Percentiles rank a stretch among this genome's conserved stretches.
Conservation (phyloP, 1,139 yeast genomes). For the Yamadazyma aaseri region DNA sequence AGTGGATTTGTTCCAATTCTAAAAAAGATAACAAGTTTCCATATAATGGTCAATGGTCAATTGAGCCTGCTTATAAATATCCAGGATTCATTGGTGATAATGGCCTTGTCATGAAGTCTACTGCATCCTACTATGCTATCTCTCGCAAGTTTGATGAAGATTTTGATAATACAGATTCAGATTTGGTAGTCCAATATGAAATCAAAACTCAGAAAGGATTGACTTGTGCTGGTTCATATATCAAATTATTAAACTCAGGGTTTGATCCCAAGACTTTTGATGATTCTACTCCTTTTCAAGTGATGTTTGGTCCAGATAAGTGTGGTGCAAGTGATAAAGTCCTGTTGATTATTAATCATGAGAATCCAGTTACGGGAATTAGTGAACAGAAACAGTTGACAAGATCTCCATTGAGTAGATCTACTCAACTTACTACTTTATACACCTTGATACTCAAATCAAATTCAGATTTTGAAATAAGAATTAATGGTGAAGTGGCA, state of each 20-base stretch:
- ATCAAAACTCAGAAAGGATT: conserved; percentile 77
- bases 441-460: conserved; percentile 74
- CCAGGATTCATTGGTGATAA: conserved; percentile 63
- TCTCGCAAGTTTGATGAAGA: conserved; percentile 55
- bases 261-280: conserved; percentile 39
- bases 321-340: conserved; percentile 82
- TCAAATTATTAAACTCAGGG: conserved; percentile 62
- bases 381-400: conserved; percentile 68
- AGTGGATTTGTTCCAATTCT: conserved; percentile 68
- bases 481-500: conserved; percentile 76
- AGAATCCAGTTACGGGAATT: conserved; percentile 53
- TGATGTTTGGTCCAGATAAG: conserved; percentile 94
- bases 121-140: conserved; percentile 80
- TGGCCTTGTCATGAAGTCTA: conserved; percentile 73
- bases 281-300: conserved; percentile 68
- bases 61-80: conserved; percentile 51
- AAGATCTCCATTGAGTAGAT: conserved; percentile 65
- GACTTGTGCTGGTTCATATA: conserved; percentile 85
- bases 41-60: conserved; percentile 72
- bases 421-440: conserved; percentile 56
- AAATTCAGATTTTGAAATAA: conserved; percentile 68
- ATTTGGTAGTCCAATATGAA: conserved; percentile 85
- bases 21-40: conserved; percentile 35
- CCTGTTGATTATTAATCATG: conserved; percentile 68
- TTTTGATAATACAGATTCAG: conserved; percentile 54